Base-by-base conservation (phyloP, 495 filamentous ascomycete species). In the Tuber calosporum region DNA sequence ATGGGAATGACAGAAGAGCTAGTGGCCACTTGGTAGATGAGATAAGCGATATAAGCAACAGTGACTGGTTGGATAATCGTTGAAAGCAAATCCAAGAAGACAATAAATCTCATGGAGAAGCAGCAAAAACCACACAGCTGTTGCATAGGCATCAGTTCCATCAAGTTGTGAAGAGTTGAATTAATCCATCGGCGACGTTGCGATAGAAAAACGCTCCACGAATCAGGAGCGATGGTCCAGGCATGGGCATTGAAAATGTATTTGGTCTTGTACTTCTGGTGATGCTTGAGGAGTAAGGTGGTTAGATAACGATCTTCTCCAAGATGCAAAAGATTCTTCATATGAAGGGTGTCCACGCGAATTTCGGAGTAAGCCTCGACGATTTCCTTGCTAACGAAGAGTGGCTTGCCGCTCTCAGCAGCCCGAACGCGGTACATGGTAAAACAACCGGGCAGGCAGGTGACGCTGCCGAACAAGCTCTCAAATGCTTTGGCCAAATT, bases 181-280 rank as follows among this genome's bases (percentile, higher is more conserved):
- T 99, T 99, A 83, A 99, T 99, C 95, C 95, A 99, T 81, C 95
- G 90, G 83, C 95, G 94, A 84, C 95, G 93, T 83, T 99, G 95
- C 15, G 95, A 99, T 79, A 99, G 85, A 87, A 99, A 97, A 66
- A 99, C 92, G 36, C 86, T 85, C 90, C 93, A 98, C 74, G 89
- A 91, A 79, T 98, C 96, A 1, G 95, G 95, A 19, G 95, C 95
- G 75, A 97, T 91, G 15, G 95, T 99, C 91, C 92, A 97, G 22
- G 95, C 95, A 82, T 97, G 92, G 26, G 94, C 92, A 68, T 86
- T 85, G 86, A 92, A 93, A 81, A 95, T 92, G 81, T 96, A 99
- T 86, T 99, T 99, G 70, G 94, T 97, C 88, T 96, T 97, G 86
- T 93, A 97, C 84, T 90, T 92, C 72, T 91, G 88, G 82, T 97